A percentile compares a stretch with the other conserved stretches of the same genome.
Conservation (phyloP, 768 basidiomycete species). For the Auriculariales sp. region DNA sequence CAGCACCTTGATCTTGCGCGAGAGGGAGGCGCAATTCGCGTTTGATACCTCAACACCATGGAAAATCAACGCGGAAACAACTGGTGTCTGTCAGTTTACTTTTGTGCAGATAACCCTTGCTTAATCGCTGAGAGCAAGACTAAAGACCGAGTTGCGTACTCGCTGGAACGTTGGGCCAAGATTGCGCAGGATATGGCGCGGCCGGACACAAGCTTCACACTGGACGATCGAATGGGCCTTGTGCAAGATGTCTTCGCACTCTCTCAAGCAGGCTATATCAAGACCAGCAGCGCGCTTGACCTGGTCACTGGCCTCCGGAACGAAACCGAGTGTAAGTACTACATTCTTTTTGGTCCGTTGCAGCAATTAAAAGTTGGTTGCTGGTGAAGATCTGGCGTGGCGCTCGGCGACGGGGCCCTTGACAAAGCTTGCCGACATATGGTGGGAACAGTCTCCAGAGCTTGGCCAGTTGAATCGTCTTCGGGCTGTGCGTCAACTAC, state of each 20-base stretch:
- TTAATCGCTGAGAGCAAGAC: neutral
- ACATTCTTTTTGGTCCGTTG: no score
- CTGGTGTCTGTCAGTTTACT: constrained; percentile 64
- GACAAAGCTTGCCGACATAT: constrained; percentile 38
- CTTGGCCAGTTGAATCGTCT: constrained; percentile 43
- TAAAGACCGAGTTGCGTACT: constrained; percentile 75
- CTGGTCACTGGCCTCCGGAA: constrained; percentile 52
- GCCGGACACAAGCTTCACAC: constrained; percentile 45
- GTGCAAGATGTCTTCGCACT: constrained; percentile 73
- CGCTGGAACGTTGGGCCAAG: constrained; percentile 57
- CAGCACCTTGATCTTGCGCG: constrained; percentile 45
- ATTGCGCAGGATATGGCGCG: constrained; percentile 74
- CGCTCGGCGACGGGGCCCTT: constrained; percentile 48
- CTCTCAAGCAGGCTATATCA: constrained; percentile 66
- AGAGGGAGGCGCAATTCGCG: constrained; percentile 52
- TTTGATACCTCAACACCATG: constrained; percentile 66
- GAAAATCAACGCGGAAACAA: constrained; percentile 84
- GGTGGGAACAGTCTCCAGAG: constrained; percentile 67
- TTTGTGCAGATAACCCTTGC: neutral
- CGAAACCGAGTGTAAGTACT: constrained; percentile 70
- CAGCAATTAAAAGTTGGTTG: no score
- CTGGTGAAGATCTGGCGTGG: constrained; percentile 80
- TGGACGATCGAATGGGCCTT: constrained; percentile 82
- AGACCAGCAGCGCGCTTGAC: constrained; percentile 62
- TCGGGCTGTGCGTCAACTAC: constrained; percentile 37